phyloP scores from a whole-genome alignment of 2,329 filamentous ascomycete species.

The Raffaelea albimanens region DNA sequence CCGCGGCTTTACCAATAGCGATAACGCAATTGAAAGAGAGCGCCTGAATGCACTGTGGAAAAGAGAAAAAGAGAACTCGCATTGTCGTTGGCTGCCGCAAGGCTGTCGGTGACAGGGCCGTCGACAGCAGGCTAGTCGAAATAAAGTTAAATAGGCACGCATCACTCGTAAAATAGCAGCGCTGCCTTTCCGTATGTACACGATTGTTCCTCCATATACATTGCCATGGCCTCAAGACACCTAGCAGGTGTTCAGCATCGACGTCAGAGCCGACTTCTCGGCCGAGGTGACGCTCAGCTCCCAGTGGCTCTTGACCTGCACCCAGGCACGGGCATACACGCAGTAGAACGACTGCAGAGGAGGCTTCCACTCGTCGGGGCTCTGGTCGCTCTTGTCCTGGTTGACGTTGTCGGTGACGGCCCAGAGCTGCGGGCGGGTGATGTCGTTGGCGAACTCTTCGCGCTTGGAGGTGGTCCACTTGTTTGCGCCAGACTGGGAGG shows the following conservation, averaged over 20 bases:
- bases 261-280: conserved; percentile 59
- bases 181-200: too few relatives aligned
- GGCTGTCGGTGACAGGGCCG: too few relatives aligned
- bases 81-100: too few relatives aligned
- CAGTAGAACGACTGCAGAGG: conserved; percentile 61
- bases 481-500: conserved; percentile 60
- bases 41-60: too few relatives aligned
- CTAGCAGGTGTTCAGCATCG: conserved; percentile 56
- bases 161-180: too few relatives aligned
- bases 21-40: too few relatives aligned
- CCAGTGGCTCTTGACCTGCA: conserved; percentile 70
- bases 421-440: conserved; percentile 65
- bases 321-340: conserved; percentile 68
- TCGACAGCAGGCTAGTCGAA: too few relatives aligned
- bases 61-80: too few relatives aligned
- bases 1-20: too few relatives aligned
- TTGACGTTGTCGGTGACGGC: conserved; percentile 74
- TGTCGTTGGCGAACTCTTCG: conserved; percentile 66
- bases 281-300: conserved; percentile 56
- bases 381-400: conserved; percentile 60
- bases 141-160: too few relatives aligned
- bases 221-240: too few relatives aligned
- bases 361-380: conserved; percentile 70
- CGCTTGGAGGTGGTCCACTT: conserved; percentile 61
- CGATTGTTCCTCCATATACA: too few relatives aligned